These are phyloP conservation scores for Naganishia antarctica DNA, from an alignment of 768 basidiomycete genomes.

Conservation along the genomic window DNA sequence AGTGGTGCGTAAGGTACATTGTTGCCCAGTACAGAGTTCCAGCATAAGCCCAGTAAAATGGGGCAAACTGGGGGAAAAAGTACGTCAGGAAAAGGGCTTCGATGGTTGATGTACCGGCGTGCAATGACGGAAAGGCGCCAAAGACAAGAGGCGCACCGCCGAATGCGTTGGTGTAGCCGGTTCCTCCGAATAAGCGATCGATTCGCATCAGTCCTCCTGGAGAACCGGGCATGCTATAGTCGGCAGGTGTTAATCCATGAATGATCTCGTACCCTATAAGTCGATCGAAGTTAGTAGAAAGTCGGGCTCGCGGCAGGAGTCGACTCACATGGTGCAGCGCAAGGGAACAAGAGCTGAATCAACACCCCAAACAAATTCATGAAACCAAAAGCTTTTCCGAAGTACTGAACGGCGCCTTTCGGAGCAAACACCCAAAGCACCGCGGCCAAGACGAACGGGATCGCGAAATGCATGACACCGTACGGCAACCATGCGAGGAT, in stretches of 20 bases:
- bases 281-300: neutral
- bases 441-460: constrained; percentile 80
- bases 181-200: constrained; percentile 72
- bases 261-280: constrained; percentile 84
- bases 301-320: neutral
- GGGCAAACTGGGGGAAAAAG: constrained; percentile 73
- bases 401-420: constrained; percentile 72
- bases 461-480: constrained; percentile 82
- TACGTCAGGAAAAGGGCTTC: constrained; percentile 89
- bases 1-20: constrained; percentile 98
- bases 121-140: constrained; percentile 92
- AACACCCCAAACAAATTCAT: constrained; percentile 85
- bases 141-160: constrained; percentile 87
- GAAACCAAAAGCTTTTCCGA: constrained; percentile 83
- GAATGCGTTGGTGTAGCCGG: constrained; percentile 73
- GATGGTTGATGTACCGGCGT: constrained; percentile 83
- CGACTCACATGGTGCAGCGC: constrained; percentile 69
- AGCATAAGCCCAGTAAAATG: constrained; percentile 74
- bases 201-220: constrained; percentile 89
- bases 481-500: constrained; percentile 95
- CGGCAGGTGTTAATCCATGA: constrained; percentile 89
- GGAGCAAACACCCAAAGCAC: constrained; percentile 85
- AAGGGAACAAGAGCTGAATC: constrained; percentile 81
- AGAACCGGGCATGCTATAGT: constrained; percentile 86
- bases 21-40: constrained; percentile 92